Conservation (phyloP, 306 rosid species). For the Phaseolus lunatus region DNA sequence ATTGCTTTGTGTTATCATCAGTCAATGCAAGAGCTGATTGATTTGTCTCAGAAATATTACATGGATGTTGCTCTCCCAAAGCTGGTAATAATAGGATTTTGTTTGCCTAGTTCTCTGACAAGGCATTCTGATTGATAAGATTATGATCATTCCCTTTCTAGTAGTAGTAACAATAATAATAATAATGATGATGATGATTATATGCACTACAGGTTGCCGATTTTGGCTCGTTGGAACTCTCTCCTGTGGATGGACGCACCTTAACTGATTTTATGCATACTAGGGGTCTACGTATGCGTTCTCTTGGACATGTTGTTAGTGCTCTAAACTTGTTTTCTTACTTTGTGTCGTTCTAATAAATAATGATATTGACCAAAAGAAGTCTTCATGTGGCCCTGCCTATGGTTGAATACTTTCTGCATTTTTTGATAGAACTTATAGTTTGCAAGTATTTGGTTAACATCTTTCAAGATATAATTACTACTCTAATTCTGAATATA, state of each 20-base stretch:
- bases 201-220: constrained; percentile 77
- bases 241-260: constrained; percentile 93
- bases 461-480: not conserved
- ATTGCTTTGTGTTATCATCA: constrained; percentile 50
- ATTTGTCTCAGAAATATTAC: constrained; percentile 77
- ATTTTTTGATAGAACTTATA: not conserved
- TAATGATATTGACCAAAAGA: constrained; percentile 4
- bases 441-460: not conserved
- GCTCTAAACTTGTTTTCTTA: constrained; percentile 34
- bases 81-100: constrained; percentile 65
- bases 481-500: not conserved
- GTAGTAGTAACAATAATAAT: constrained; percentile 1
- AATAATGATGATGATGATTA: too few relatives aligned
- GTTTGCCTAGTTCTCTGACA: constrained; percentile 33
- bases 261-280: constrained; percentile 93
- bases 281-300: constrained; percentile 86
- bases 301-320: constrained; percentile 89
- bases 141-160: constrained; percentile 47
- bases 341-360: constrained; percentile 11
- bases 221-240: constrained; percentile 89
- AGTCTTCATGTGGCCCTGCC: not conserved
- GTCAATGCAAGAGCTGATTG: constrained; percentile 77
- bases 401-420: not conserved
- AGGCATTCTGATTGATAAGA: constrained; percentile 34
- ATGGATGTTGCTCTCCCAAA: constrained; percentile 86